Percentiles rank a stretch among this genome's conserved stretches.
phyloP scores from a whole-genome alignment of 345 rosid species.

The Alliaria petiolata region DNA sequence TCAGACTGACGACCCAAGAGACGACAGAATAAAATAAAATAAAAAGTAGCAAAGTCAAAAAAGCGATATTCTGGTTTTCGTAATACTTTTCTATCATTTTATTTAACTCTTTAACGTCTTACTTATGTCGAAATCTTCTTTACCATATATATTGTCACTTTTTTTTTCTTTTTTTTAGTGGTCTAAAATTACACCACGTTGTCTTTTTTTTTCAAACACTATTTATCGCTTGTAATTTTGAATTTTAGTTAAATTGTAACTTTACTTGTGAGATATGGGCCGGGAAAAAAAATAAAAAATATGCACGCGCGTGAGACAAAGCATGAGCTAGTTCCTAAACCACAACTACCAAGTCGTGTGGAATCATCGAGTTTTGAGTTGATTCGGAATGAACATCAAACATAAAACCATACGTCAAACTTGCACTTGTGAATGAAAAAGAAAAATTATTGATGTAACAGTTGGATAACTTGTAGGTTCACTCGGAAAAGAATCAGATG shows the following conservation, averaged over 20 bases:
- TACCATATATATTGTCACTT: no score
- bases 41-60: neutral
- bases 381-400: neutral
- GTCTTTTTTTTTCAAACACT: no score
- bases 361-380: neutral
- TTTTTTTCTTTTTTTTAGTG: no score
- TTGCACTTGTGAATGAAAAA: neutral
- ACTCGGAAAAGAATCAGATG: no score
- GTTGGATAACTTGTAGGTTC: no score
- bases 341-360: neutral
- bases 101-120: neutral
- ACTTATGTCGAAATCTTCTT: neutral
- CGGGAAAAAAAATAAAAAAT: no score
- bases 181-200: neutral
- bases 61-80: neutral
- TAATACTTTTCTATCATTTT: neutral
- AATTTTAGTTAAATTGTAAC: no score
- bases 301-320: no score
- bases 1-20: slow-evolving; percentile 7
- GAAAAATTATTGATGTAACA: no score
- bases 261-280: no score
- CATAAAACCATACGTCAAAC: neutral
- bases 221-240: neutral
- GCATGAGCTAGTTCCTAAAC: neutral
- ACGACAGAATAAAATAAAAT: slow-evolving; percentile 4